phyloP scores from a whole-genome alignment of 1,139 yeast species.

The Yamadazyma dendronema region DNA sequence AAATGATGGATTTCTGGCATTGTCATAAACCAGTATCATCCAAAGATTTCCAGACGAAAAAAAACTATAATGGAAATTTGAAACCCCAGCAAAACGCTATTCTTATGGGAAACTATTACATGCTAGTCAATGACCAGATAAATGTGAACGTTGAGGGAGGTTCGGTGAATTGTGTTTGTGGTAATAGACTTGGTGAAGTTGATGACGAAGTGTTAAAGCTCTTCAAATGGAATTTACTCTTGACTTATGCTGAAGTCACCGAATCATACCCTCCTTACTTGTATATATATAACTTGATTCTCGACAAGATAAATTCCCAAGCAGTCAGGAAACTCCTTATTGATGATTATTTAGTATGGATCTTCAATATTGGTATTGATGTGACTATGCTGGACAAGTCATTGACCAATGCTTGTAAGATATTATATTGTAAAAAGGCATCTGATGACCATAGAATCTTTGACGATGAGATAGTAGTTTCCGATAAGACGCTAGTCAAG shows the following conservation, averaged over 20 bases:
- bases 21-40: constrained; percentile 79
- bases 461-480: constrained; percentile 20
- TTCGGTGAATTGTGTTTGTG: constrained; percentile 32
- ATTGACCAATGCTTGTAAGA: constrained; percentile 36
- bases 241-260: constrained; percentile 20
- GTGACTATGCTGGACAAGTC: constrained; percentile 19
- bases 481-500: constrained; percentile 21
- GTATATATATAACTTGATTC: constrained; percentile 36
- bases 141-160: constrained; percentile 6
- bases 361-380: constrained; percentile 50
- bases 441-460: constrained; percentile 8
- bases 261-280: constrained; percentile 33
- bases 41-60: constrained; percentile 12
- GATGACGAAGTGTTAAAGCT: constrained; percentile 29
- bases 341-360: constrained; percentile 62
- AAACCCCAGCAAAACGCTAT: constrained; percentile 45
- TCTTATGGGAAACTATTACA: constrained; percentile 59
- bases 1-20: constrained; percentile 97
- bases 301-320: constrained; percentile 46
- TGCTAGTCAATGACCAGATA: constrained; percentile 35
- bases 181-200: constrained; percentile 30
- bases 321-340: constrained; percentile 57
- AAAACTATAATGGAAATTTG: constrained; percentile 36
- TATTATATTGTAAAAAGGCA: constrained; percentile 30
- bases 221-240: constrained; percentile 58